Evolutionary conservation across 176 grass and related monocot genomes (phyloP).

Genomic region (Lolium multiflorum): DNA sequence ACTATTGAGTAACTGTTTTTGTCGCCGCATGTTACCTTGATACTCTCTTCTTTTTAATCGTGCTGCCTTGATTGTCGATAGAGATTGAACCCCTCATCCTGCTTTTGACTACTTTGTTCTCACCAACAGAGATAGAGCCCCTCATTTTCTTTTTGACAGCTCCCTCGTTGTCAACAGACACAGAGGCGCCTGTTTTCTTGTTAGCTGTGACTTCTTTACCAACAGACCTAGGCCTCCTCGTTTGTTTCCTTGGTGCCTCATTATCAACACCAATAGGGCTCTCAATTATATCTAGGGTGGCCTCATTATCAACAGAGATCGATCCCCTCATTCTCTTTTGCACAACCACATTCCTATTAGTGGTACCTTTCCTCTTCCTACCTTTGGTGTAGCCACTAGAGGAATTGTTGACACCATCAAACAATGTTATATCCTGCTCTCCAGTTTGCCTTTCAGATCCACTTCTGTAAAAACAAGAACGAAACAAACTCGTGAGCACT

Average conservation of each 20-base stretch:
- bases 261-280: neutral
- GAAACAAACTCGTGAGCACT: slow-evolving; percentile 37
- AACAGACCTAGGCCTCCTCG: neutral
- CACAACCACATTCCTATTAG: slow-evolving; percentile 31
- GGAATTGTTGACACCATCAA: slow-evolving; percentile 35
- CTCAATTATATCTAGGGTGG: neutral
- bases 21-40: slow-evolving; percentile 43
- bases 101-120: neutral
- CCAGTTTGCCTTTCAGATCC: slow-evolving; percentile 17
- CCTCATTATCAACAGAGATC: slow-evolving; percentile 34
- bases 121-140: slow-evolving; percentile 4
- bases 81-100: slow-evolving; percentile 33
- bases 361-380: slow-evolving; percentile 46
- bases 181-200: slow-evolving; percentile 13
- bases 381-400: slow-evolving; percentile 26
- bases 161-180: slow-evolving; percentile 1
- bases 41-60: slow-evolving; percentile 36
- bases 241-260: neutral
- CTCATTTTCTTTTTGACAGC: slow-evolving; percentile 35
- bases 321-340: slow-evolving; percentile 37
- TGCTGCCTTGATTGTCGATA: slow-evolving; percentile 22
- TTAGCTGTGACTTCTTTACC: slow-evolving; percentile 32
- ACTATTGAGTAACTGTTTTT: neutral
- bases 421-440: slow-evolving; percentile 14
- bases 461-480: slow-evolving; percentile 35